Conservation (phyloP, 176 grass and related monocot genomes). For the Leersia perrieri region DNA sequence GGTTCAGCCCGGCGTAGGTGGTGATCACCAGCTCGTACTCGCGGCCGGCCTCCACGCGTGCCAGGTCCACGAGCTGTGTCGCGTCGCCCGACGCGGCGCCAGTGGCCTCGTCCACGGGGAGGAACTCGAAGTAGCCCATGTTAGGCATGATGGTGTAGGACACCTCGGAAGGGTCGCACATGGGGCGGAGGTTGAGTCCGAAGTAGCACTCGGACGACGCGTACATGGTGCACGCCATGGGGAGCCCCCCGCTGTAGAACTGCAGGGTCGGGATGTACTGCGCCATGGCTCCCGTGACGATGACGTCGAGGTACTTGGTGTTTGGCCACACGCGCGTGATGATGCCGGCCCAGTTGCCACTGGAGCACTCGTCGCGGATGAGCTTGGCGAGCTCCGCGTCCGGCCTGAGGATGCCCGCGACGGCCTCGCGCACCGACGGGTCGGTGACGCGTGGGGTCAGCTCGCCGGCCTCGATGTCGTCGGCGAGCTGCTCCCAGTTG, state of each 20-base stretch:
- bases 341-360: conserved; percentile 80
- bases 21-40: conserved; percentile 99
- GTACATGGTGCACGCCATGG: conserved; percentile 98
- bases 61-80: conserved; percentile 71
- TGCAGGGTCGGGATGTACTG: conserved; percentile 91
- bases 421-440: conserved; percentile 60
- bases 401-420: conserved; percentile 54
- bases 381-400: conserved; percentile 63
- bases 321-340: conserved; percentile 81
- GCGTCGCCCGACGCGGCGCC: conserved; percentile 25
- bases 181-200: conserved; percentile 82
- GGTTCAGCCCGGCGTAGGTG: conserved; percentile 83
- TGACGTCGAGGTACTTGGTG: conserved; percentile 94
- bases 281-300: conserved; percentile 94
- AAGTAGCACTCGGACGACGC: conserved; percentile 96
- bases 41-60: conserved; percentile 64
- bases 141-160: conserved; percentile 99
- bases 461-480: conserved; percentile 54
- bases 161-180: conserved; percentile 80
- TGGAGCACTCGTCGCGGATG: conserved; percentile 58
- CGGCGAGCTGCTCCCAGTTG: conserved; percentile 77
- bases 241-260: conserved; percentile 80
- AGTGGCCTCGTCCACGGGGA: conserved; percentile 50
- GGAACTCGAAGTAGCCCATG: conserved; percentile 99
- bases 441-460: conserved; percentile 67